These are phyloP conservation scores for Lactarius tabidus DNA, from an alignment of 768 basidiomycete genomes.

Conservation along the genomic window DNA sequence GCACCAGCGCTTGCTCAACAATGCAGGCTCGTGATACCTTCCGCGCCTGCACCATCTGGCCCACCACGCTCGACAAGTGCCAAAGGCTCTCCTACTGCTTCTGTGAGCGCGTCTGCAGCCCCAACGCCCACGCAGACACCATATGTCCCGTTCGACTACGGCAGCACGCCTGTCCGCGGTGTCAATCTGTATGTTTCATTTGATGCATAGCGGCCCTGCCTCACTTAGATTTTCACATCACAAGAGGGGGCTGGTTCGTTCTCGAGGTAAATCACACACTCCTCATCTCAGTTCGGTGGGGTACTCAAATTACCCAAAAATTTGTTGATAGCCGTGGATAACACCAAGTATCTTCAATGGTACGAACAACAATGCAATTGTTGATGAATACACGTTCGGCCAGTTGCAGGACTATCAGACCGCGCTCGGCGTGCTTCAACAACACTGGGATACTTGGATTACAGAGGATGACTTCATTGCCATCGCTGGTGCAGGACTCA, in stretches of 20 bases:
- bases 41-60: conserved; percentile 13
- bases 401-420: conserved; percentile 43
- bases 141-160: conserved; percentile 39
- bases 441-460: conserved; percentile 64
- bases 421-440: conserved; percentile 42
- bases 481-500: conserved; percentile 63
- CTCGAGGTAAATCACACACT: conserved; percentile 42
- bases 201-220: background rate
- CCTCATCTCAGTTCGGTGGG: background rate
- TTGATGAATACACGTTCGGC: conserved; percentile 64
- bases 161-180: conserved; percentile 46
- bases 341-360: conserved; percentile 68
- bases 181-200: conserved; percentile 54
- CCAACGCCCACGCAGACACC: conserved; percentile 30
- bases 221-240: background rate
- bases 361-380: conserved; percentile 50
- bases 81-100: conserved; percentile 1
- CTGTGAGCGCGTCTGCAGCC: conserved; percentile 11
- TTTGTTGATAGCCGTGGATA: conserved; percentile 60
- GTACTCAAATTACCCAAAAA: background rate
- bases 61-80: conserved; percentile 18
- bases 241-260: conserved; percentile 63
- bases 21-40: conserved; percentile 26
- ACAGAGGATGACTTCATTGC: conserved; percentile 66
- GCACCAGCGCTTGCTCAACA: conserved; percentile 25